These are phyloP conservation scores for Globisporangium nodosum DNA, from an alignment of 352 stramenopile species.

Conservation along the genomic window DNA sequence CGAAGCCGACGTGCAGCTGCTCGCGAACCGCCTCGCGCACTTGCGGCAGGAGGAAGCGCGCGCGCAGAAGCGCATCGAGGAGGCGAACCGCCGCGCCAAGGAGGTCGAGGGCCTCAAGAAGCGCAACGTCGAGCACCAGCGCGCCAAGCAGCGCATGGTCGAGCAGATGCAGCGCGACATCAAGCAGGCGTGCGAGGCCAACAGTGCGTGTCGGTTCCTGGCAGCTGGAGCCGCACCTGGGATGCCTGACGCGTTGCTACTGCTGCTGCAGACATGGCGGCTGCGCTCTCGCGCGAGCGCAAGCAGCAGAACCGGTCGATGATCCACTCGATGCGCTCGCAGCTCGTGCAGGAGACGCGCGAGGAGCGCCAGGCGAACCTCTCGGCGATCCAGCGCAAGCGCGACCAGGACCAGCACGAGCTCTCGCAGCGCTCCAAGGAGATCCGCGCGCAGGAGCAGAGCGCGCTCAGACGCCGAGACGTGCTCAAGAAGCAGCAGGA, in stretches of 20 bases:
- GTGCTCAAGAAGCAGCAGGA: slow-evolving; percentile 41
- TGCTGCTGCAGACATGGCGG: slow-evolving; percentile 16
- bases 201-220: slow-evolving; percentile 28
- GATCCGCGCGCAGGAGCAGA: slow-evolving; percentile 48
- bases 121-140: slow-evolving; percentile 46
- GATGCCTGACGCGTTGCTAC: neutral
- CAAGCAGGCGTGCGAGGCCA: slow-evolving; percentile 37
- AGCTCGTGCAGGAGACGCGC: slow-evolving; percentile 49
- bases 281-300: slow-evolving; percentile 29
- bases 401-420: slow-evolving; percentile 29
- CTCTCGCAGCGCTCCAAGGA: slow-evolving; percentile 39
- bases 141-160: slow-evolving; percentile 38
- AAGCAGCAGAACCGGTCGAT: slow-evolving; percentile 34
- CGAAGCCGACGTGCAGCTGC: slow-evolving; percentile 48
- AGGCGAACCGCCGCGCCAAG: slow-evolving; percentile 46
- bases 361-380: slow-evolving; percentile 38
- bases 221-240: neutral
- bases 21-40: slow-evolving; percentile 61
- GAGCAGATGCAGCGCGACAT: slow-evolving; percentile 59
- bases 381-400: slow-evolving; percentile 35
- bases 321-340: slow-evolving; percentile 34
- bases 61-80: slow-evolving; percentile 61
- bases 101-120: slow-evolving; percentile 63
- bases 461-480: slow-evolving; percentile 33
- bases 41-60: slow-evolving; percentile 49